A percentile compares a stretch with the other conserved stretches of the same genome.
Evolutionary conservation across 768 basidiomycete genomes (phyloP).

Genomic region (Trametopsis cervina): DNA sequence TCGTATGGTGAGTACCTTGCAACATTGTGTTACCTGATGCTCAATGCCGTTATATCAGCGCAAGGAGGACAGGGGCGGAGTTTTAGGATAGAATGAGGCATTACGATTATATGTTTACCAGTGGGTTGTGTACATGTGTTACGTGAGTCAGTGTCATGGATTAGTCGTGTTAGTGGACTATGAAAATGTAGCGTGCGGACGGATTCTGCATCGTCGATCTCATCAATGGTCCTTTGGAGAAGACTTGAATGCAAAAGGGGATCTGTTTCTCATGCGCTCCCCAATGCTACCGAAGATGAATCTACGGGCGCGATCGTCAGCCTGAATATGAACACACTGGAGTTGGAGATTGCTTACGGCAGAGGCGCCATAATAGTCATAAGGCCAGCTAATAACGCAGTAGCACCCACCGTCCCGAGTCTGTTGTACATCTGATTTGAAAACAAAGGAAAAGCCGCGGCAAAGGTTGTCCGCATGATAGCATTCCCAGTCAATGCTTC

Average conservation of each 20-base stretch:
- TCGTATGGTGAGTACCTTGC: constrained; percentile 19
- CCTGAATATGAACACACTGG: constrained; percentile 29
- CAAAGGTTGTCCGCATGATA: constrained; percentile 37
- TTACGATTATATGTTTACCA: background rate
- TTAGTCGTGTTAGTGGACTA: no score
- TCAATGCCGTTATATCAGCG: constrained; percentile 10
- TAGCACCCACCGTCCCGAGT: constrained; percentile 62
- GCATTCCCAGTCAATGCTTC: constrained; percentile 61
- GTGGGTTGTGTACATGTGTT: background rate
- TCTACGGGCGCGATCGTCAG: constrained; percentile 1
- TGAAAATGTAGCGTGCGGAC: no score
- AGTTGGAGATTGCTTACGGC: constrained; percentile 37
- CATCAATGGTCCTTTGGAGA: no score
- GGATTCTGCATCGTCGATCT: no score
- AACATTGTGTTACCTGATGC: background rate
- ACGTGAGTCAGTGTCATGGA: no score
- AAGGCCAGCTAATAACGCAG: constrained; percentile 56
- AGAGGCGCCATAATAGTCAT: constrained; percentile 54
- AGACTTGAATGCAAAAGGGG: constrained; percentile 5
- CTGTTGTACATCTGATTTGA: constrained; percentile 39
- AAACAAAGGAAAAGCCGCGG: constrained; percentile 42
- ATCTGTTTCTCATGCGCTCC: constrained; percentile 8
- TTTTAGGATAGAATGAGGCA: constrained; percentile 10
- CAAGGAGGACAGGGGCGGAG: constrained; percentile 21
- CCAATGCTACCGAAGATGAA: constrained; percentile 16